These are phyloP conservation scores for Yarrowia galli DNA, from an alignment of 1,139 yeast species.

Conservation along the genomic window DNA sequence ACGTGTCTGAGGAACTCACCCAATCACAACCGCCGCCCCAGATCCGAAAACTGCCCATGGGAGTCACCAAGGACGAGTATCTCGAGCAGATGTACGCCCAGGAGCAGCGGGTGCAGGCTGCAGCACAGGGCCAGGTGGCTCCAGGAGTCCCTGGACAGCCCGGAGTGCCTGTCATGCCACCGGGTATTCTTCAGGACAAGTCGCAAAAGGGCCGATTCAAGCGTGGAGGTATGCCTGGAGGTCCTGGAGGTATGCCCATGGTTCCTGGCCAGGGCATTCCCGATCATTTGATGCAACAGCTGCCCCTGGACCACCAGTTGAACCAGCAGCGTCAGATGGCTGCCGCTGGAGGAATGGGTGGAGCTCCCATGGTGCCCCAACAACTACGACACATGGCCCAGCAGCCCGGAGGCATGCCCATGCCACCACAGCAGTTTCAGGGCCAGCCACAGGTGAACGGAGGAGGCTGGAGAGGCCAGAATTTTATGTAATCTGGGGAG, in stretches of 20 bases:
- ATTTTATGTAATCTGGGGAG: not conserved
- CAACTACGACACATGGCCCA: conserved; percentile 20
- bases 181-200: not conserved
- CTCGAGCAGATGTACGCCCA: conserved; percentile 34
- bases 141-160: not conserved
- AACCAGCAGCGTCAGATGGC: conserved; percentile 32
- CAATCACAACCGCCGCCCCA: conserved; percentile 32
- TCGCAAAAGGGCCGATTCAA: conserved; percentile 22
- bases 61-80: conserved; percentile 29
- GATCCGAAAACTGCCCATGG: conserved; percentile 36
- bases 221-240: conserved; percentile 1
- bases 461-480: conserved; percentile 4
- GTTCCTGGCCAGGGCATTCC: conserved; percentile 15
- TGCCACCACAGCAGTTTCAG: conserved; percentile 32
- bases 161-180: conserved; percentile 10
- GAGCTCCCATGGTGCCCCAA: conserved; percentile 22
- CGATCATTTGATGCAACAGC: conserved; percentile 23
- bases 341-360: not conserved
- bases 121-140: conserved; percentile 15
- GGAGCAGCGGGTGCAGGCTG: conserved; percentile 35
- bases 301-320: conserved; percentile 25
- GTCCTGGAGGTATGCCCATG: conserved; percentile 22
- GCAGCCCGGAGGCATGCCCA: conserved; percentile 25
- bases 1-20: conserved; percentile 31
- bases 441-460: conserved; percentile 3